Evolutionary conservation across 805 yeast genomes (phyloP).

Genomic region (Barnettozyma californica): DNA sequence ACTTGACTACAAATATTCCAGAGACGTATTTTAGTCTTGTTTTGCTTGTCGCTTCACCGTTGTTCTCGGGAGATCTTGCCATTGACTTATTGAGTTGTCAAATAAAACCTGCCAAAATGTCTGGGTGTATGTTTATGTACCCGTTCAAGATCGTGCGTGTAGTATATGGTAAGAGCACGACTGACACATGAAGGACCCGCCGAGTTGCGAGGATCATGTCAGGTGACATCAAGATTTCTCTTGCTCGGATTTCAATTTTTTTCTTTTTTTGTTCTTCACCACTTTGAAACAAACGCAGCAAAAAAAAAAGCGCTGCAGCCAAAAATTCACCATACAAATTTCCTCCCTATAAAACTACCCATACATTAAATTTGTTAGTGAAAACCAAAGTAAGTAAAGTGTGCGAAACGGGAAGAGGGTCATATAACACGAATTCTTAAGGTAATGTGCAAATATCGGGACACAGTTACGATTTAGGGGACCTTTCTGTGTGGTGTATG

Average conservation of each 20-base stretch:
- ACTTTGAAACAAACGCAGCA: not conserved
- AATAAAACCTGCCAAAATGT: no score
- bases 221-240: not conserved
- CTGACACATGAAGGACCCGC: no score
- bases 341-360: not conserved
- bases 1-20: no score
- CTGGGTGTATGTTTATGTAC: no score
- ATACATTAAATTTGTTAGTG: constrained; percentile 5
- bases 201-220: not conserved
- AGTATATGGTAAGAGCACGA: no score
- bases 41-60: no score
- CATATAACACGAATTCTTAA: not conserved
- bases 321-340: not conserved
- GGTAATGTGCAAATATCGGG: not conserved
- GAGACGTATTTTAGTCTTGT: no score
- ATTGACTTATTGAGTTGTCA: no score
- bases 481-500: not conserved
- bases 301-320: not conserved
- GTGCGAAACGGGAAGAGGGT: not conserved
- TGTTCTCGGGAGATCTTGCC: no score
- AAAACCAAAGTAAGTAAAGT: constrained; percentile 8
- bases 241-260: not conserved
- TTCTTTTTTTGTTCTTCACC: not conserved
- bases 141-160: no score
- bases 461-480: not conserved